Conservation (phyloP, 2,329 filamentous ascomycete species). For the Capronia americana region DNA sequence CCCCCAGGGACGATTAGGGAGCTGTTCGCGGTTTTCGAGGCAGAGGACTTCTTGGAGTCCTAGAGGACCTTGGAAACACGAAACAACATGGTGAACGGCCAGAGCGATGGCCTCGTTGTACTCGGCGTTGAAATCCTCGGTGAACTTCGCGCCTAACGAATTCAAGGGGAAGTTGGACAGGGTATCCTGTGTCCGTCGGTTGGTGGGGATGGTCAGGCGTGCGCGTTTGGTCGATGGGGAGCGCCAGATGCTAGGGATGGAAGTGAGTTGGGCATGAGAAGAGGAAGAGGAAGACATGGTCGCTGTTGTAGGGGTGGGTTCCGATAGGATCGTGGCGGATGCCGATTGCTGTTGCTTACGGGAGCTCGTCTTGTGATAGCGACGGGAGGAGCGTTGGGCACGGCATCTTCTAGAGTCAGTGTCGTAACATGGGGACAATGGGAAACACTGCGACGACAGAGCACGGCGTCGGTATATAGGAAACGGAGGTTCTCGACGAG, state of each 20-base stretch:
- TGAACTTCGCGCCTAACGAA: background rate
- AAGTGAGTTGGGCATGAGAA: background rate
- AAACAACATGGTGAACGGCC: background rate
- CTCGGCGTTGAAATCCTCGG: background rate
- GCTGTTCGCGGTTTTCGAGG: background rate
- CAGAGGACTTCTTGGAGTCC: background rate
- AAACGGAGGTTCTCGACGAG: background rate
- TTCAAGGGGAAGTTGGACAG: background rate
- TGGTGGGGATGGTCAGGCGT: background rate
- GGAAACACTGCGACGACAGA: background rate
- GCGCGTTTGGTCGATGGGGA: background rate
- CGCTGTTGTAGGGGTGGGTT: background rate
- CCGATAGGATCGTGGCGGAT: background rate
- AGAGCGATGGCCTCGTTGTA: background rate
- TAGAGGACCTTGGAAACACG: background rate
- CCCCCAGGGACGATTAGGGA: background rate
- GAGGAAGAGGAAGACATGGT: background rate
- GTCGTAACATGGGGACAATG: background rate
- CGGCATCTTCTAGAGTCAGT: background rate
- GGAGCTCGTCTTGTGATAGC: background rate
- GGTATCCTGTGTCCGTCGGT: background rate
- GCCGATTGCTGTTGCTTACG: background rate
- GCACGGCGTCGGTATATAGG: background rate
- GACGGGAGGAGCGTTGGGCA: background rate
- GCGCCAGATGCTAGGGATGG: constrained; percentile 1